Evolutionary conservation across 2,329 filamentous ascomycete genomes (phyloP).

Genomic region (Parascedosporium putredinis): DNA sequence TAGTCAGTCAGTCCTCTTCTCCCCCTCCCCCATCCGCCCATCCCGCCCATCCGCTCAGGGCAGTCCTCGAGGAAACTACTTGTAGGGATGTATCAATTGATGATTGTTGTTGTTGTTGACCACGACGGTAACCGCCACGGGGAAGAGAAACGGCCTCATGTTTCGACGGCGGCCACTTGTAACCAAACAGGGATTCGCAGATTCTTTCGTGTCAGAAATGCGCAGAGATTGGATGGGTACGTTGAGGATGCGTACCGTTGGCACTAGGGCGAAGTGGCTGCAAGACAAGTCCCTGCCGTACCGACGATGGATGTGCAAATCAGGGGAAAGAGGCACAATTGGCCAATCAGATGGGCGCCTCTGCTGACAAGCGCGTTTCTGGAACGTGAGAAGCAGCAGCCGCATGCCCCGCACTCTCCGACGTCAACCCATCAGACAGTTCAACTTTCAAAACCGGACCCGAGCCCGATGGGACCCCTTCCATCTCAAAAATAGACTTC

Average conservation of each 20-base stretch:
- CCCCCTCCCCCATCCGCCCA: not conserved
- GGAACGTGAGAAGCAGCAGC: conserved; percentile 29
- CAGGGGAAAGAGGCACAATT: conserved; percentile 11
- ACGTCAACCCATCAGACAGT: conserved; percentile 21
- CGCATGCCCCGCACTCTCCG: conserved; percentile 28
- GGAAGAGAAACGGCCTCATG: conserved; percentile 4
- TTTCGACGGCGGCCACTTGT: conserved; percentile 5
- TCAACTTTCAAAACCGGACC: conserved; percentile 6
- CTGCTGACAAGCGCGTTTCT: conserved; percentile 23
- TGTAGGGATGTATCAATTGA: too few species aligned
- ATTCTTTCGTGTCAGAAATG: conserved; percentile 7
- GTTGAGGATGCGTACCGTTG: not conserved
- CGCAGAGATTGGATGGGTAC: conserved; percentile 2
- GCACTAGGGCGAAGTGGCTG: not conserved
- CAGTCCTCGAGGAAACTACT: too few species aligned
- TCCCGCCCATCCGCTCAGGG: too few species aligned
- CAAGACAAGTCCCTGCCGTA: not conserved
- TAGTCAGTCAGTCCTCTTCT: not conserved
- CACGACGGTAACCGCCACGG: not conserved
- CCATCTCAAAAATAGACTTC: conserved; percentile 4
- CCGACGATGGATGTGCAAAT: not conserved
- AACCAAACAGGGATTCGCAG: conserved; percentile 6
- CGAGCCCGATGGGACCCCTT: conserved; percentile 3
- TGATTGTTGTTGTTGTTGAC: too few species aligned
- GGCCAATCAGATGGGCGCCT: conserved; percentile 19